Percentiles rank a stretch among this genome's conserved stretches.
Conservation (phyloP, 805 yeast genomes). For the Candida endomychidarum region DNA sequence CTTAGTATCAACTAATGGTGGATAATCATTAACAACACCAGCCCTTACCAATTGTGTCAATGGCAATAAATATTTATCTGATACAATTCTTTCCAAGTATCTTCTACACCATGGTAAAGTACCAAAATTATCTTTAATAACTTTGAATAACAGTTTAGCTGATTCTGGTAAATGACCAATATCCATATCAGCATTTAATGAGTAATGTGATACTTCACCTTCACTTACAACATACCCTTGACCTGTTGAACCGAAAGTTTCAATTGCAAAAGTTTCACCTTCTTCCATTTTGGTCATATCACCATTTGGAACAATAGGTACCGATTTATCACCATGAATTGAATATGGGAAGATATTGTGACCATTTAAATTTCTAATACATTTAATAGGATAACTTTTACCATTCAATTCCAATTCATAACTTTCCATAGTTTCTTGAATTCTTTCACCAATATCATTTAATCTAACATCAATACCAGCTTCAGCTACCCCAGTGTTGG, state of each 20-base stretch:
- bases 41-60: constrained; percentile 79
- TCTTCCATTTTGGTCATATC: constrained; percentile 98
- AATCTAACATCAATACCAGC: constrained; percentile 96
- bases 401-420: constrained; percentile 92
- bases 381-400: constrained; percentile 76
- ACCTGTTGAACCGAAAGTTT: constrained; percentile 97
- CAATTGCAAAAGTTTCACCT: constrained; percentile 97
- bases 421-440: constrained; percentile 97
- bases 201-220: constrained; percentile 96
- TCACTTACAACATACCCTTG: constrained; percentile 80
- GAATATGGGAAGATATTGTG: constrained; percentile 83
- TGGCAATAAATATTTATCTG: constrained; percentile 86
- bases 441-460: constrained; percentile 92
- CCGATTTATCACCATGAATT: constrained; percentile 94
- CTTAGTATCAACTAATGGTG: constrained; percentile 80
- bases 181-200: constrained; percentile 50
- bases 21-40: constrained; percentile 90
- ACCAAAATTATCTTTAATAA: constrained; percentile 82
- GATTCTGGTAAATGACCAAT: constrained; percentile 53
- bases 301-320: constrained; percentile 91
- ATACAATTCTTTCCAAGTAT: constrained; percentile 87
- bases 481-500: constrained; percentile 87
- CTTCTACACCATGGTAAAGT: constrained; percentile 96
- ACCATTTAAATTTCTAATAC: constrained; percentile 91
- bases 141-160: constrained; percentile 66